Evolutionary conservation across 2,329 filamentous ascomycete genomes (phyloP).

Genomic region (Dothideomycetidae sp.): DNA sequence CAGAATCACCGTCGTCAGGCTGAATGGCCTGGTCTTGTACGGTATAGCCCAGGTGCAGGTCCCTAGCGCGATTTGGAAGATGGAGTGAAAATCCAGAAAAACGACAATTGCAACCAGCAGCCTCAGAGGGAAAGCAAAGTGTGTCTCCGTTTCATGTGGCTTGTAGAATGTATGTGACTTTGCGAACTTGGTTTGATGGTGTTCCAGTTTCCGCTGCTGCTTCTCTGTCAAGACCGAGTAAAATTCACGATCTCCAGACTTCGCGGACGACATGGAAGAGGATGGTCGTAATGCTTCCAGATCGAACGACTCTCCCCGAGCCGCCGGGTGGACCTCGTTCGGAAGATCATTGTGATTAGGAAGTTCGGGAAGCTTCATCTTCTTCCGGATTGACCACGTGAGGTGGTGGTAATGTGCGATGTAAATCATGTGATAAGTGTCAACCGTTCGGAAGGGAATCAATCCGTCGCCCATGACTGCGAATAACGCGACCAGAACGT

Average conservation of each 20-base stretch:
- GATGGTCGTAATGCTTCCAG: conserved; percentile 3
- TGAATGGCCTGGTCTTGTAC: conserved; percentile 53
- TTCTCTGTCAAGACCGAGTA: conserved; percentile 47
- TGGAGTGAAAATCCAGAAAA: conserved; percentile 63
- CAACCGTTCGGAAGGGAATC: conserved; percentile 58
- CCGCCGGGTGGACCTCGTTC: conserved; percentile 15
- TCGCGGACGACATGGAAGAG: conserved; percentile 4
- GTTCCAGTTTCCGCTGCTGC: conserved; percentile 55
- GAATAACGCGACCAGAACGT: conserved; percentile 47
- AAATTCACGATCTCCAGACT: conserved; percentile 11
- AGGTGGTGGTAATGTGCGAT: conserved; percentile 58
- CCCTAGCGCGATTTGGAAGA: conserved; percentile 67
- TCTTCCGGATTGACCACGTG: conserved; percentile 50
- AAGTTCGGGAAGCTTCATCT: conserved; percentile 46
- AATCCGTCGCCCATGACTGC: conserved; percentile 48
- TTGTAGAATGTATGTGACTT: conserved; percentile 83
- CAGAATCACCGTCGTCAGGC: conserved; percentile 68
- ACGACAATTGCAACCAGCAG: conserved; percentile 65
- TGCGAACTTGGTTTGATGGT: conserved; percentile 67
- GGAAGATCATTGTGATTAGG: conserved; percentile 58
- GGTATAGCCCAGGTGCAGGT: conserved; percentile 65
- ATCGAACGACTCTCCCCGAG: conserved; percentile 13
- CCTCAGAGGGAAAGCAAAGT: conserved; percentile 61
- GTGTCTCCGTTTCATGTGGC: conserved; percentile 70
- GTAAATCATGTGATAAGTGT: conserved; percentile 79